These are phyloP conservation scores for Staphylotrichum tortipilum DNA, from an alignment of 495 filamentous ascomycete species.

Conservation along the genomic window DNA sequence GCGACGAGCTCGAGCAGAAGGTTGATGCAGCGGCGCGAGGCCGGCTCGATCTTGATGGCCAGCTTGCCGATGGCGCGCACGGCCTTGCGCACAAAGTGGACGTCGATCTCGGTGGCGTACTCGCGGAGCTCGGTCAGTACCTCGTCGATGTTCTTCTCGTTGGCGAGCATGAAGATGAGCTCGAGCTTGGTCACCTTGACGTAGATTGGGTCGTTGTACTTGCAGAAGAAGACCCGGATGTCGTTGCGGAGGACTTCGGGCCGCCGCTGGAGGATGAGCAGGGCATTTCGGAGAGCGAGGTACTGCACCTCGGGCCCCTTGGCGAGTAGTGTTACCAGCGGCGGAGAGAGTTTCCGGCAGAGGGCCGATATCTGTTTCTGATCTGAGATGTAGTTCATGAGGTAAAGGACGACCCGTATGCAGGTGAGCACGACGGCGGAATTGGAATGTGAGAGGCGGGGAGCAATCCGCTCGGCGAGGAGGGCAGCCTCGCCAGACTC, in stretches of 20 bases:
- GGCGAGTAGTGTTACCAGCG: slow-evolving; percentile 87
- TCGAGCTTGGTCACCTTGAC: slow-evolving; percentile 99
- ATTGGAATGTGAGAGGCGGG: slow-evolving; percentile 90
- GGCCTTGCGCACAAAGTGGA: slow-evolving; percentile 96
- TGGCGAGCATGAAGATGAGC: slow-evolving; percentile 97
- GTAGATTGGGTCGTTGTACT: slow-evolving; percentile 99
- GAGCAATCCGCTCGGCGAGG: slow-evolving; percentile 87
- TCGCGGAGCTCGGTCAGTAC: slow-evolving; percentile 91
- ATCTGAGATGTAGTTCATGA: slow-evolving; percentile 98
- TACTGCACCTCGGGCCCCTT: slow-evolving; percentile 98
- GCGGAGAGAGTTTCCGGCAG: slow-evolving; percentile 89
- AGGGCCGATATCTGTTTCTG: slow-evolving; percentile 83
- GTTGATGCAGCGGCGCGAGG: slow-evolving; percentile 82
- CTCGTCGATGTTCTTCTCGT: slow-evolving; percentile 90
- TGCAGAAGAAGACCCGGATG: slow-evolving; percentile 98
- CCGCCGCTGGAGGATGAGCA: slow-evolving; percentile 85
- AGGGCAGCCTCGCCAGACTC: slow-evolving; percentile 78
- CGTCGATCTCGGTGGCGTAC: slow-evolving; percentile 97
- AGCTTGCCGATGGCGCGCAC: slow-evolving; percentile 97
- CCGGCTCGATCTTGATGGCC: slow-evolving; percentile 97
- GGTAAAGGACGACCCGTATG: slow-evolving; percentile 89
- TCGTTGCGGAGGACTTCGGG: slow-evolving; percentile 94
- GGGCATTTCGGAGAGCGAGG: slow-evolving; percentile 84
- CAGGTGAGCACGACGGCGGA: slow-evolving; percentile 93
- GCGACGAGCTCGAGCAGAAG: slow-evolving; percentile 86